phyloP scores from a whole-genome alignment of 257 asterid species.

The Gynochthodes officinalis region DNA sequence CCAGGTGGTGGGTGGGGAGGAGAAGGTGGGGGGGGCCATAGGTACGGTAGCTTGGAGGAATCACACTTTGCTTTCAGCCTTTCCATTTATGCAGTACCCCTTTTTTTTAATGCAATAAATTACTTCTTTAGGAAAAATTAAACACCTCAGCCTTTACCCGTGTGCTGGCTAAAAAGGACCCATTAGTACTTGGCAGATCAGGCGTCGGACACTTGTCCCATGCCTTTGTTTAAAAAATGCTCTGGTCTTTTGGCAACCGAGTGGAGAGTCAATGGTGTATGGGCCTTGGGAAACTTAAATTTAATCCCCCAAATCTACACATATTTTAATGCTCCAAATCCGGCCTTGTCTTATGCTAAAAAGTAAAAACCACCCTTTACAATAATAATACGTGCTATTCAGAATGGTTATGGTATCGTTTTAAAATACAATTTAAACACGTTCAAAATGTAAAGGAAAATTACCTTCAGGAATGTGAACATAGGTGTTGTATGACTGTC shows the following conservation, averaged over 20 bases:
- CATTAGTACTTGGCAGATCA: constrained; percentile 18
- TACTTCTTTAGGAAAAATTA: not conserved
- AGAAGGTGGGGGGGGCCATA: not conserved
- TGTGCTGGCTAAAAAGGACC: constrained; percentile 21
- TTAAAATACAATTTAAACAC: too few species aligned
- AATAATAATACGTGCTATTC: too few species aligned
- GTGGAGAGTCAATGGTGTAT: constrained; percentile 32
- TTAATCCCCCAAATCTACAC: too few species aligned
- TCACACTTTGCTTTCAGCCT: constrained; percentile 7
- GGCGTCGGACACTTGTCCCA: constrained; percentile 25
- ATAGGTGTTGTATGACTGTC: too few species aligned
- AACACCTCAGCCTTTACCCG: not conserved
- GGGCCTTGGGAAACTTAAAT: constrained; percentile 34
- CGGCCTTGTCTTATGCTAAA: constrained; percentile 8
- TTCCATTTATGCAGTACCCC: not conserved
- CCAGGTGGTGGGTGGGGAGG: too few species aligned
- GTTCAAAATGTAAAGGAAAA: too few species aligned
- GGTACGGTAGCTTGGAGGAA: constrained; percentile 14
- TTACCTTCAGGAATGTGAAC: too few species aligned
- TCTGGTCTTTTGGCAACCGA: not conserved
- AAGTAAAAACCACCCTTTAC: not conserved
- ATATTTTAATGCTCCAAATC: constrained; percentile 14
- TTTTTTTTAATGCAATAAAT: not conserved
- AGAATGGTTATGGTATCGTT: too few species aligned
- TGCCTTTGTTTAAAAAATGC: not conserved